Percentiles rank a stretch among this genome's conserved stretches.
These are phyloP conservation scores for Floccularia luteovirens DNA, from an alignment of 768 basidiomycete genomes.

Conservation along the genomic window DNA sequence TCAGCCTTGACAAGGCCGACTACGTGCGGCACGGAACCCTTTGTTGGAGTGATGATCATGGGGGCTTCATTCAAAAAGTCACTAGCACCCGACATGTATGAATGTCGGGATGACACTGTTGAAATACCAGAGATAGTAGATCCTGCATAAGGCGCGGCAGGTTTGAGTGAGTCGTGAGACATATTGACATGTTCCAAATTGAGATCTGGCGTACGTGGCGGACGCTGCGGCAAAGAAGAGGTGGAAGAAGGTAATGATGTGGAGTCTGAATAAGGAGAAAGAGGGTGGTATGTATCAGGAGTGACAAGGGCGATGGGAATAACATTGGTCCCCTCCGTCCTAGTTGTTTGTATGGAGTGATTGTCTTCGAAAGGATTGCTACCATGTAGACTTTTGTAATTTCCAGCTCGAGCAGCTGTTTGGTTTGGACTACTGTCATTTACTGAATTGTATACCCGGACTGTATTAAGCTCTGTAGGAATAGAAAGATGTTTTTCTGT, in stretches of 20 bases:
- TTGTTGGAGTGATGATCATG: slow-evolving; percentile 69
- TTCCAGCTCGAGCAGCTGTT: slow-evolving; percentile 17
- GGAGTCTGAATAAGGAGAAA: slow-evolving; percentile 18
- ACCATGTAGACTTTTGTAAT: slow-evolving; percentile 29
- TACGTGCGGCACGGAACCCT: slow-evolving; percentile 60
- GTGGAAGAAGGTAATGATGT: slow-evolving; percentile 21
- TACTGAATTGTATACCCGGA: slow-evolving; percentile 23
- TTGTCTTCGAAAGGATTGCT: slow-evolving; percentile 70
- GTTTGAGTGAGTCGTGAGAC: slow-evolving; percentile 41
- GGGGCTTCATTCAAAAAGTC: slow-evolving; percentile 78
- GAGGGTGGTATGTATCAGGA: slow-evolving; percentile 37
- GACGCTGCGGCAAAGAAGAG: slow-evolving; percentile 44
- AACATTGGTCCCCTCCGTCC: slow-evolving; percentile 75
- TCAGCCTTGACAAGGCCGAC: slow-evolving; percentile 74
- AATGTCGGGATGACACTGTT: slow-evolving; percentile 47
- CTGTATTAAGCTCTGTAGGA: slow-evolving; percentile 26
- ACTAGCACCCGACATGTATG: slow-evolving; percentile 70
- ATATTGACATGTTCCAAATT: slow-evolving; percentile 56
- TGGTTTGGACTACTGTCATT: slow-evolving; percentile 52
- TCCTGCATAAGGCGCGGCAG: slow-evolving; percentile 26
- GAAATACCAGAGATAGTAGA: slow-evolving; percentile 53
- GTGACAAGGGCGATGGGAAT: slow-evolving; percentile 81
- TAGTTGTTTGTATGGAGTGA: slow-evolving; percentile 78
- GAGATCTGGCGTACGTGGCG: slow-evolving; percentile 51
- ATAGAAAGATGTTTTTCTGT: slow-evolving; percentile 46